Conservation (phyloP, 139 green algal species). For the Micractinium sp. region DNA sequence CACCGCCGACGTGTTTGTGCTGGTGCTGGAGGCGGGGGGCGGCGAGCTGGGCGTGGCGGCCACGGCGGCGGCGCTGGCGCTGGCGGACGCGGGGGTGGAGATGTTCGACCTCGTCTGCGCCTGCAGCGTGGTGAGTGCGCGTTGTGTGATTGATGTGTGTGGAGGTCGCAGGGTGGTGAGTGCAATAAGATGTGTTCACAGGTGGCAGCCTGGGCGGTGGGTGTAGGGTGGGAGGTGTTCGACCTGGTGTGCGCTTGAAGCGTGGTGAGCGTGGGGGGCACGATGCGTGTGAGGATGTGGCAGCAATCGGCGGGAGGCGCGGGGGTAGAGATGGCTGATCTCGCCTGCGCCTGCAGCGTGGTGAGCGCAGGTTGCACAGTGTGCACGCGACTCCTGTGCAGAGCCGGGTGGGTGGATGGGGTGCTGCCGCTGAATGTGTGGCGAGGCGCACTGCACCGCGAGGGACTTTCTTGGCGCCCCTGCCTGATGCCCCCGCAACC, state of each 20-base stretch:
- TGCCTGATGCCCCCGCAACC: too few relatives aligned
- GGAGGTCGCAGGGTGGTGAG: too few relatives aligned
- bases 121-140: constrained; percentile 56
- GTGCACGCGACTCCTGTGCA: too few relatives aligned
- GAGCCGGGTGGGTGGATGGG: constrained; percentile 42
- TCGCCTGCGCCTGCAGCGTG: constrained; percentile 68
- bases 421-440: constrained; percentile 70
- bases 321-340: constrained; percentile 73
- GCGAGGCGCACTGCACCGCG: too few relatives aligned
- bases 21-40: constrained; percentile 78
- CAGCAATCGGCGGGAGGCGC: constrained; percentile 55
- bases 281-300: not conserved
- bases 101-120: constrained; percentile 76
- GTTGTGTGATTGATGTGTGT: not conserved
- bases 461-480: too few relatives aligned
- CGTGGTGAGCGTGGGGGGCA: constrained; percentile 48
- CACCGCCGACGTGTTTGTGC: constrained; percentile 69
- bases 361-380: too few relatives aligned
- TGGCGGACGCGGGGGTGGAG: constrained; percentile 80
- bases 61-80: constrained; percentile 68
- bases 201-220: too few relatives aligned
- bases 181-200: too few relatives aligned
- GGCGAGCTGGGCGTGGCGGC: constrained; percentile 59
- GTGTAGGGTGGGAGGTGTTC: constrained; percentile 33
- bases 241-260: constrained; percentile 70